A percentile compares a stretch with the other conserved stretches of the same genome.
phyloP scores from a whole-genome alignment of 805 yeast genomes.

The Pichia heedii region DNA sequence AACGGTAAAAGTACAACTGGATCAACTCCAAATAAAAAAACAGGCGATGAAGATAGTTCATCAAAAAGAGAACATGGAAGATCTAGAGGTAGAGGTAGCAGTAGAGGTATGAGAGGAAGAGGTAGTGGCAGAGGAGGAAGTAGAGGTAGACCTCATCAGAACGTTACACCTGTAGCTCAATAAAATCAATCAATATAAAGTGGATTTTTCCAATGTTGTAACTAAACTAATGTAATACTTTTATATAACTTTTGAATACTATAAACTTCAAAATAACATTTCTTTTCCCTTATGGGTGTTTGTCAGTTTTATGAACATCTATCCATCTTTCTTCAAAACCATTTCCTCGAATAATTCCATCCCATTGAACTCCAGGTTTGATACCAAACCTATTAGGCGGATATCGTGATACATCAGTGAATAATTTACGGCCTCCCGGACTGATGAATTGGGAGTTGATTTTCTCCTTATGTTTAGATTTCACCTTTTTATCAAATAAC shows the following conservation, averaged over 20 bases:
- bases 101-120: slow-evolving; percentile 14
- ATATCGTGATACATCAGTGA: slow-evolving; percentile 34
- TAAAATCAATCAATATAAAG: no score
- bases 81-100: not conserved
- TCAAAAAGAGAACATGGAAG: not conserved
- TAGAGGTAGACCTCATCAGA: no score
- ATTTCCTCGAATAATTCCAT: slow-evolving; percentile 81
- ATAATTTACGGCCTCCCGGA: slow-evolving; percentile 45
- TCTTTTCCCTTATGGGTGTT: no score
- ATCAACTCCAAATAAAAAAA: no score
- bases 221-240: no score
- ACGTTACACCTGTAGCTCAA: no score
- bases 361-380: slow-evolving; percentile 81
- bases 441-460: slow-evolving; percentile 17
- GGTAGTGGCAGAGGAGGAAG: slow-evolving; percentile 15
- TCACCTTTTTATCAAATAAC: slow-evolving; percentile 30
- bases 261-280: no score
- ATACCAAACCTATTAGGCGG: slow-evolving; percentile 70
- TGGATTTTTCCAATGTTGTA: no score
- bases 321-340: slow-evolving; percentile 72
- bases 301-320: slow-evolving; percentile 11
- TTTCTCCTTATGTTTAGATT: slow-evolving; percentile 12
- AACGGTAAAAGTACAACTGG: no score
- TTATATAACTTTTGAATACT: no score
- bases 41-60: no score